Percentiles rank a stretch among this genome's conserved stretches.
phyloP scores from a whole-genome alignment of 192 early-diverging fungal species.

The Mortierella alpina region DNA sequence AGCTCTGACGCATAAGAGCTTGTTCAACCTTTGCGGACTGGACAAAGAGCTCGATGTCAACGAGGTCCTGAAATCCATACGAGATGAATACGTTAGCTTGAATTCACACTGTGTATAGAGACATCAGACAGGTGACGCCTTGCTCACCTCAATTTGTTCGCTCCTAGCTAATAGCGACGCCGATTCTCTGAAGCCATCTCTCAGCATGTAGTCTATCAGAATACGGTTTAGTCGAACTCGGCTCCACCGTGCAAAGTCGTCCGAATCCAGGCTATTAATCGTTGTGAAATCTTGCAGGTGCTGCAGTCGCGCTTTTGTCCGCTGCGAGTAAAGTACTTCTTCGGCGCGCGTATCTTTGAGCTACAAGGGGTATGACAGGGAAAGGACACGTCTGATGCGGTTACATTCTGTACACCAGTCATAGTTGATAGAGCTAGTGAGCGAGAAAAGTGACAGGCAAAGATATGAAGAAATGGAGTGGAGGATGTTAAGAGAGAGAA shows the following conservation, averaged over 20 bases:
- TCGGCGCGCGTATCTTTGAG: constrained; percentile 80
- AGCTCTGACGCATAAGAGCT: constrained; percentile 81
- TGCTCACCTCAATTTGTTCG: constrained; percentile 70
- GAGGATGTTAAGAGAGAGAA: not conserved
- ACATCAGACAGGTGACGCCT: not conserved
- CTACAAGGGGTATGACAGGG: constrained; percentile 34
- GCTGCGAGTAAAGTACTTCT: constrained; percentile 74
- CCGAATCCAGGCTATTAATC: constrained; percentile 72
- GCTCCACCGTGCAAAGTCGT: constrained; percentile 88
- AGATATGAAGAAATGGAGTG: not conserved
- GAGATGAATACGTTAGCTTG: not conserved
- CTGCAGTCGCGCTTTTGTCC: constrained; percentile 77
- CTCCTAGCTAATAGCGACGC: constrained; percentile 75
- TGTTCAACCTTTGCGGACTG: constrained; percentile 85
- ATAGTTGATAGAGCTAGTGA: not conserved
- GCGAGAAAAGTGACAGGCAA: not conserved
- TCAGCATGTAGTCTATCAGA: constrained; percentile 95
- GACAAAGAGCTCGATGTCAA: constrained; percentile 92
- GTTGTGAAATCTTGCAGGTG: constrained; percentile 80
- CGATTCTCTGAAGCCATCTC: constrained; percentile 83
- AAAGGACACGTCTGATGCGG: not conserved
- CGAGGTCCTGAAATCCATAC: constrained; percentile 69
- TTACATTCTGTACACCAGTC: not conserved
- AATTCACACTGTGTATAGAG: no score
- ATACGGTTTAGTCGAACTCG: constrained; percentile 87